These are phyloP conservation scores for Dactylonectria estremocensis DNA, from an alignment of 2,329 filamentous ascomycete species.

Conservation along the genomic window DNA sequence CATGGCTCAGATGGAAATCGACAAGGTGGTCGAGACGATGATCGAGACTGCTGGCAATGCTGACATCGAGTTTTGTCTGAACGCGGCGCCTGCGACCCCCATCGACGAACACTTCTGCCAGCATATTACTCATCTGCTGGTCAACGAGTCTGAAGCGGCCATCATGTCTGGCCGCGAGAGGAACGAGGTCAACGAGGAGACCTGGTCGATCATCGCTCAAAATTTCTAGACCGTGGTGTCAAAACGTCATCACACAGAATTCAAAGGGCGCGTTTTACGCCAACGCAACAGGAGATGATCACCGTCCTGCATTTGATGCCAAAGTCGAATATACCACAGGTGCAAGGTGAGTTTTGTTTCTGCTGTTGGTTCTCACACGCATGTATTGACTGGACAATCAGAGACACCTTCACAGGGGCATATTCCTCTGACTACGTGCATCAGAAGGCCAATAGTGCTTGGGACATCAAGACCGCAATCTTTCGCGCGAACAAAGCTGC, in stretches of 20 bases:
- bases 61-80: constrained; percentile 5
- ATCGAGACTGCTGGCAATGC: constrained; percentile 5
- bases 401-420: constrained; percentile 2
- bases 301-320: not conserved
- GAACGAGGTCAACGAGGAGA: constrained; percentile 2
- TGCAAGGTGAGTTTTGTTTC: not conserved
- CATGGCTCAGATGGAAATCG: constrained; percentile 1
- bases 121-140: not conserved
- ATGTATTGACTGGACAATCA: not conserved
- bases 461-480: not conserved
- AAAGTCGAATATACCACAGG: constrained; percentile 6
- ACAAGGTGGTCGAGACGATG: constrained; percentile 1
- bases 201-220: not conserved
- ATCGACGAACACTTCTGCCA: not conserved
- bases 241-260: not conserved
- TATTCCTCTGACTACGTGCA: not conserved
- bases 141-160: constrained; percentile 6
- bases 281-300: not conserved
- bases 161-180: not conserved
- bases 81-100: constrained; percentile 4
- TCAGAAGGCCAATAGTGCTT: not conserved
- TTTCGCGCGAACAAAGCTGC: constrained; percentile 6
- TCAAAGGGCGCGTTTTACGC: not conserved
- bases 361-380: not conserved
- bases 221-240: not conserved